Percentiles rank a stretch among this genome's conserved stretches.
These are phyloP conservation scores for Moesziomyces aphidis DNA, from an alignment of 1,284 basidiomycete genomes.

Conservation along the genomic window DNA sequence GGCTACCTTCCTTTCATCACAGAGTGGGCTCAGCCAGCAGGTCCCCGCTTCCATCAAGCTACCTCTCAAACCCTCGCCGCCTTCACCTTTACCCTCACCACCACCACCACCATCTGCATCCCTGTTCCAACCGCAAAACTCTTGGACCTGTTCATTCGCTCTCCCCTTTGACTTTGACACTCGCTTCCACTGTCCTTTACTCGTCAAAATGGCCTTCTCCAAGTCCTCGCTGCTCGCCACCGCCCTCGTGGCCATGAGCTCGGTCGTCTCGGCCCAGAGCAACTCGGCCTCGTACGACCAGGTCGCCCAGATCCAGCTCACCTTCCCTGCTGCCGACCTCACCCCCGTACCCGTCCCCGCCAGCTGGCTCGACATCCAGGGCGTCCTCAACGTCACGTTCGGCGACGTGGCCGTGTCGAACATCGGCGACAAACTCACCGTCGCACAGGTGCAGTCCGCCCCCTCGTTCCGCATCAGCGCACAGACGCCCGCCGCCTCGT, in stretches of 20 bases:
- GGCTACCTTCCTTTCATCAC: no score
- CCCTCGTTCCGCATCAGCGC: slow-evolving; percentile 42
- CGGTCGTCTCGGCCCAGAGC: slow-evolving; percentile 41
- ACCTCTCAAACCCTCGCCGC: no score
- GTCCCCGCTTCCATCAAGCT: no score
- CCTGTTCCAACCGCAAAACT: slow-evolving; percentile 6
- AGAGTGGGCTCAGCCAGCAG: no score
- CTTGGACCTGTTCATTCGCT: slow-evolving; percentile 2
- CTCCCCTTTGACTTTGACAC: no score
- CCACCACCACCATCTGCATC: slow-evolving; percentile 4
- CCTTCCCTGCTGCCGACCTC: slow-evolving; percentile 44
- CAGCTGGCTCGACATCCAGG: slow-evolving; percentile 50
- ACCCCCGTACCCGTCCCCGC: slow-evolving; percentile 35
- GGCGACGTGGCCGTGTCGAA: slow-evolving; percentile 34
- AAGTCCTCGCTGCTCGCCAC: slow-evolving; percentile 37
- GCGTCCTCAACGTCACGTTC: slow-evolving; percentile 52
- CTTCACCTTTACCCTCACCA: background rate
- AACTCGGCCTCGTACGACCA: slow-evolving; percentile 41
- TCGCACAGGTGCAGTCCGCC: slow-evolving; percentile 44
- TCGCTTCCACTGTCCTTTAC: background rate
- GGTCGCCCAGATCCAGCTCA: slow-evolving; percentile 47
- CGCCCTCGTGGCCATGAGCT: slow-evolving; percentile 35
- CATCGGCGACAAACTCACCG: slow-evolving; percentile 46
- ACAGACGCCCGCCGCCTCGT: slow-evolving; percentile 28
- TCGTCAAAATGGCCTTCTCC: slow-evolving; percentile 37